These are phyloP conservation scores for Salix viminalis DNA, from an alignment of 345 rosid genomes.

Conservation along the genomic window DNA sequence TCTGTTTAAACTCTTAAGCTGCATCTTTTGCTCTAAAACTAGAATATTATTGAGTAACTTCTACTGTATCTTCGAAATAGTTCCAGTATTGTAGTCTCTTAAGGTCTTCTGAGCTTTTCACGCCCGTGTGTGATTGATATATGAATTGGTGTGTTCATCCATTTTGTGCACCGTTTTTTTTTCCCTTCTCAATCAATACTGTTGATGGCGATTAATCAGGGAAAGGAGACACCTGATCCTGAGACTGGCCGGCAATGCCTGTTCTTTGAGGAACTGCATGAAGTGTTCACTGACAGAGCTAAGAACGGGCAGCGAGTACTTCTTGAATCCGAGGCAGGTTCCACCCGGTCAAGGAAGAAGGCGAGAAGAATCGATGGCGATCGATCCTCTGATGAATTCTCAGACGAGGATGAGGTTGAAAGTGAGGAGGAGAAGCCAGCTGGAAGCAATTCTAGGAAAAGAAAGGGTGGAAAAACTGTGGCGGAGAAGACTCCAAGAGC, in stretches of 20 bases:
- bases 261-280: slow-evolving; percentile 52
- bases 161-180: background rate
- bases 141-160: background rate
- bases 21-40: background rate
- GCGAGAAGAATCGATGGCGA: slow-evolving; percentile 24
- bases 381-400: slow-evolving; percentile 33
- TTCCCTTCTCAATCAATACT: background rate
- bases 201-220: slow-evolving; percentile 29
- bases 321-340: slow-evolving; percentile 35
- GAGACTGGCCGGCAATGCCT: slow-evolving; percentile 44
- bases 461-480: slow-evolving; percentile 33
- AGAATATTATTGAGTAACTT: background rate
- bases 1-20: background rate
- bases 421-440: slow-evolving; percentile 34
- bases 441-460: slow-evolving; percentile 31
- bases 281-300: slow-evolving; percentile 39
- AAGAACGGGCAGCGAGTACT: slow-evolving; percentile 39
- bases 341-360: slow-evolving; percentile 31
- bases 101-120: background rate
- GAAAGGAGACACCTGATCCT: slow-evolving; percentile 52
- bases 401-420: slow-evolving; percentile 36
- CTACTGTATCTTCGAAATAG: background rate
- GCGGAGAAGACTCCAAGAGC: slow-evolving; percentile 22
- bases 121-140: background rate
- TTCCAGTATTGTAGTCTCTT: background rate